Base-by-base conservation (phyloP, 805 yeast species). In the Hyphopichia homilentoma region DNA sequence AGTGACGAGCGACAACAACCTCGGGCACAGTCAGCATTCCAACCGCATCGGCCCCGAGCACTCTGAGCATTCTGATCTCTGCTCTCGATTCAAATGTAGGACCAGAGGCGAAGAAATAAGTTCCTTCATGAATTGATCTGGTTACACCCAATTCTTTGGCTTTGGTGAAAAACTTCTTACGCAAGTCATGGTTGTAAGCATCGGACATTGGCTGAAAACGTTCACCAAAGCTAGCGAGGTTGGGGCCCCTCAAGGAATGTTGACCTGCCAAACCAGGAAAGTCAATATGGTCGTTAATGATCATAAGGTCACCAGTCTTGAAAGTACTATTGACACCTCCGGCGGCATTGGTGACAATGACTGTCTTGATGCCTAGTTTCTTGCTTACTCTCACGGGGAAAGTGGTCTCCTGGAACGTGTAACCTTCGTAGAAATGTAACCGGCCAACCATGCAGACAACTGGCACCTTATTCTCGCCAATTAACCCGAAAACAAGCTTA, bases 1-100 rank as follows among this genome's bases (percentile, higher is more conserved):
- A 73, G 56, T 93, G 97, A 54, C 95, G 79, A 2, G 96, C 97
- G 13, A 87, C 82, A 39, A 87, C 77, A 2, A 87, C 95, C 59
- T 90, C 98, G 0, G 98, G 97, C 21, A 90, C 97, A 0, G 97
- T 93, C 36, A 95, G 84, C 98, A 90, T 90, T 4, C 97, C 97
- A 2, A 89, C 97, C 0, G 93, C 84, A 57, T 90, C 97, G 32
- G 86, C 96, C 7, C 97, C 97, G 18, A 83, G 43, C 5, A 62
- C 45, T 38, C 78, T 58, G 29, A 90, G 65, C 69, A 81, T 68
- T 36, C 95, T 70, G n/a, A 82, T 83, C 62, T 90, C 98, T 0
- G 97, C 96, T 47, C 96, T 71, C 3, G 85, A 75, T 63, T 90
- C 98, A 58, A 82, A 90, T 1, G 96, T 85, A 4, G 98, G 97